Evolutionary conservation across 2,329 filamentous ascomycete species (phyloP).

Genomic region (Aureobasidium pullulans): DNA sequence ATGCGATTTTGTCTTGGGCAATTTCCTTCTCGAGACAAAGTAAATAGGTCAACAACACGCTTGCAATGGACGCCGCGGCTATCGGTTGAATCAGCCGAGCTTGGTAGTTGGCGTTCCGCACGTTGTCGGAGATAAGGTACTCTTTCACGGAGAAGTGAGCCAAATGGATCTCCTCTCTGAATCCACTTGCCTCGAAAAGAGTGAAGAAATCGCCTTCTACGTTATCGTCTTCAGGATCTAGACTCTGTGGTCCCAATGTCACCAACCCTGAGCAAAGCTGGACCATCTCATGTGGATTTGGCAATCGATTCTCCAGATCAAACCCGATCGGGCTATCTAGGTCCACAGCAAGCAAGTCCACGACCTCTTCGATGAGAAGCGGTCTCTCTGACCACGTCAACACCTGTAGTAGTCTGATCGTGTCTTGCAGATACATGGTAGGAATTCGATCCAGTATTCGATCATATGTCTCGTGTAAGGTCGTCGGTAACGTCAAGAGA

Average conservation of each 20-base stretch:
- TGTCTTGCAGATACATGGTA: neutral
- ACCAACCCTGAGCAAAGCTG: neutral
- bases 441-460: neutral
- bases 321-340: neutral
- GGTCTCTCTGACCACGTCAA: neutral
- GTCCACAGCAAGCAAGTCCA: neutral
- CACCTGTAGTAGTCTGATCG: neutral
- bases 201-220: neutral
- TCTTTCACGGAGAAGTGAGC: neutral
- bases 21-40: too few relatives aligned
- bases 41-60: too few relatives aligned
- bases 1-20: too few relatives aligned
- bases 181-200: neutral
- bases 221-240: too few relatives aligned
- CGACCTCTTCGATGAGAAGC: neutral
- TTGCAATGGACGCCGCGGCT: too few relatives aligned
- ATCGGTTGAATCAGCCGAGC: too few relatives aligned
- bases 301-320: neutral
- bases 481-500: neutral
- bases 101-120: neutral
- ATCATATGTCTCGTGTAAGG: neutral
- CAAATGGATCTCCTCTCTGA: slow-evolving; percentile 16
- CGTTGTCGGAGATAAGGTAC: neutral
- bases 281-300: neutral
- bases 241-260: neutral